A percentile compares a stretch with the other conserved stretches of the same genome.
Evolutionary conservation across 768 basidiomycete genomes (phyloP).

Genomic region (Lactifluus hygrophoroides): DNA sequence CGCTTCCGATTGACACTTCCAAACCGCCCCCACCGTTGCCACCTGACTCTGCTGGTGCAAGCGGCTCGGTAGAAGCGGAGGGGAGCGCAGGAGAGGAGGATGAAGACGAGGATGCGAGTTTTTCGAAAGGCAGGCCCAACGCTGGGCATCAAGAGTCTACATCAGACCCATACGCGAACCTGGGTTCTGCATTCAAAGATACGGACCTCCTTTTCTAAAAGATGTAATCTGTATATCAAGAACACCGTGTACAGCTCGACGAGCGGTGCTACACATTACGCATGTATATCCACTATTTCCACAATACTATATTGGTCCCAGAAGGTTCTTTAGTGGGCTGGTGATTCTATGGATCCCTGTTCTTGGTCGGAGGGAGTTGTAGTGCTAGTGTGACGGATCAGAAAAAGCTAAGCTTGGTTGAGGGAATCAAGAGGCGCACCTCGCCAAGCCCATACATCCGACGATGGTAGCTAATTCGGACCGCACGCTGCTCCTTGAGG

Average conservation of each 20-base stretch:
- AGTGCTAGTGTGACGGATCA: conserved; percentile 47
- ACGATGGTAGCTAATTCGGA: conserved; percentile 85
- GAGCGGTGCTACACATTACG: background rate
- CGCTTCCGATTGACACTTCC: conserved; percentile 22
- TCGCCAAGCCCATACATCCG: conserved; percentile 94
- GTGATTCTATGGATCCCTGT: conserved; percentile 17
- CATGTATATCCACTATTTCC: conserved; percentile 2
- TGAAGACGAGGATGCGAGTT: conserved; percentile 28
- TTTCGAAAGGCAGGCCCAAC: conserved; percentile 32
- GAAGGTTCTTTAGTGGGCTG: conserved; percentile 13
- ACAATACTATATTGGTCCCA: background rate
- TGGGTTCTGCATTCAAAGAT: conserved; percentile 63
- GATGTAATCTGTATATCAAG: background rate
- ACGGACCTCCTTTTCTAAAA: conserved; percentile 60
- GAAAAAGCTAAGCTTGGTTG: background rate
- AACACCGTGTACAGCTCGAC: background rate
- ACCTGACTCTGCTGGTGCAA: conserved; percentile 23
- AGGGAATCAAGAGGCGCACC: conserved; percentile 39
- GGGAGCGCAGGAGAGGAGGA: conserved; percentile 21
- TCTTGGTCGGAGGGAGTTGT: conserved; percentile 74
- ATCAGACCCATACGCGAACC: conserved; percentile 74
- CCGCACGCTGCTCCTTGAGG: conserved; percentile 33
- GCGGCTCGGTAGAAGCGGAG: conserved; percentile 22
- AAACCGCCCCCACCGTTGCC: conserved; percentile 25
- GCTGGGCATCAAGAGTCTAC: conserved; percentile 12